Evolutionary conservation across 2,329 filamentous ascomycete species (phyloP).

Genomic region (Cercospora canescens): DNA sequence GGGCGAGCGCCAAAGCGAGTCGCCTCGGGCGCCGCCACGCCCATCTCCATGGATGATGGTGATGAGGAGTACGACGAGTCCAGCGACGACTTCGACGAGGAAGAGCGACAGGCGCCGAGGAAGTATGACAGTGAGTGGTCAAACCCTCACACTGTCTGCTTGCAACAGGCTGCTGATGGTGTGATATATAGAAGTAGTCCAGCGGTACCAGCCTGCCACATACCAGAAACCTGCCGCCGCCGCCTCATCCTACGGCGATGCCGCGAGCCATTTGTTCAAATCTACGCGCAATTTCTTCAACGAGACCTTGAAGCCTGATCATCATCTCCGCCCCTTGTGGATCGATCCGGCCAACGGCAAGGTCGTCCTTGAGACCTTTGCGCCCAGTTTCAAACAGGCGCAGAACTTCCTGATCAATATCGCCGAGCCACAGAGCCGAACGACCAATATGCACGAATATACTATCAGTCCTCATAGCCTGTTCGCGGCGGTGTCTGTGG

Average conservation of each 20-base stretch:
- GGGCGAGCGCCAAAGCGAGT: conserved; percentile 39
- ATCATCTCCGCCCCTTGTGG: conserved; percentile 87
- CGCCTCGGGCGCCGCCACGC: conserved; percentile 44
- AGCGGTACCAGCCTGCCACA: conserved; percentile 56
- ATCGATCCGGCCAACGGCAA: conserved; percentile 84
- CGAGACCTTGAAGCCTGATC: conserved; percentile 80
- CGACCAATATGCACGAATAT: conserved; percentile 91
- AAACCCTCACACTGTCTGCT: conserved; percentile 17
- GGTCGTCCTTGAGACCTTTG: conserved; percentile 94
- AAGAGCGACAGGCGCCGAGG: conserved; percentile 30
- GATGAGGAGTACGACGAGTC: conserved; percentile 61
- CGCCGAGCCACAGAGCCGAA: conserved; percentile 86
- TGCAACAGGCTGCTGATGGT: conserved; percentile 28
- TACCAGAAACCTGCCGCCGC: conserved; percentile 45
- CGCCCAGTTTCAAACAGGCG: conserved; percentile 78
- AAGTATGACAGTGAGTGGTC: conserved; percentile 44
- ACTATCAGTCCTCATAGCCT: conserved; percentile 87
- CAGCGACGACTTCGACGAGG: conserved; percentile 27
- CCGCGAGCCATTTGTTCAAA: conserved; percentile 57
- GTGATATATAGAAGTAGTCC: conserved; percentile 40
- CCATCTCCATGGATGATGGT: conserved; percentile 55
- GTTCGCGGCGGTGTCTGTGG: conserved; percentile 93
- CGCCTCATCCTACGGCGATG: conserved; percentile 45
- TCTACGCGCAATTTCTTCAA: conserved; percentile 76
- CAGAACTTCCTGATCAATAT: conserved; percentile 96